Evolutionary conservation across 192 early-diverging fungal genomes (phyloP).

Genomic region (Rhizoclosmatium sp.): DNA sequence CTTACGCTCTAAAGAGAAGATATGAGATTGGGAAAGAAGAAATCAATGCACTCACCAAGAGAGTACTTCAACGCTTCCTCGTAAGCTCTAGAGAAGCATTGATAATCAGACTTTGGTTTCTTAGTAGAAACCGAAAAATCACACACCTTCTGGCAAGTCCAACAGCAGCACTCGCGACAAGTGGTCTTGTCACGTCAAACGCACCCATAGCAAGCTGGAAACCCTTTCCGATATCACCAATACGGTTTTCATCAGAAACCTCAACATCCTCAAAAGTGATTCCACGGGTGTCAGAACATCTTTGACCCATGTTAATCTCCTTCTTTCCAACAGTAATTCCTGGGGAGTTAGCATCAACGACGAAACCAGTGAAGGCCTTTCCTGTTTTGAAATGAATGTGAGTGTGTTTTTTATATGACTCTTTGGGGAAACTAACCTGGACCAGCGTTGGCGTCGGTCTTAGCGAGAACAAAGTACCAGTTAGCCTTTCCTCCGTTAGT

Average conservation of each 20-base stretch:
- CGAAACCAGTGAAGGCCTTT: slow-evolving; percentile 94
- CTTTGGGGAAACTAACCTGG: slow-evolving; percentile 52
- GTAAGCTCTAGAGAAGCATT: slow-evolving; percentile 67
- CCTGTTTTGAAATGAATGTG: slow-evolving; percentile 28
- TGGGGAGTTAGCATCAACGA: slow-evolving; percentile 88
- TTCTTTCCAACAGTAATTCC: slow-evolving; percentile 94
- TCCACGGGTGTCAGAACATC: slow-evolving; percentile 90
- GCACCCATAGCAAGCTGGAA: slow-evolving; percentile 98
- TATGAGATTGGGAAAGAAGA: slow-evolving; percentile 14
- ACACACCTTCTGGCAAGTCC: slow-evolving; percentile 78
- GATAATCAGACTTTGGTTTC: neutral
- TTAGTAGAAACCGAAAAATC: neutral
- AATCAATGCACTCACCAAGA: slow-evolving; percentile 36
- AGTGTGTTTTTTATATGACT: neutral
- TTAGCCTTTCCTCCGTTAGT: slow-evolving; percentile 96
- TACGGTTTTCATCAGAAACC: slow-evolving; percentile 80
- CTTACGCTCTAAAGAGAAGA: slow-evolving; percentile 76
- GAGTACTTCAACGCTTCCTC: slow-evolving; percentile 91
- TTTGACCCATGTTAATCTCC: slow-evolving; percentile 98
- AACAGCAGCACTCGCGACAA: slow-evolving; percentile 87
- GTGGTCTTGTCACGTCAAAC: slow-evolving; percentile 92
- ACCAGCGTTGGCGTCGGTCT: slow-evolving; percentile 79
- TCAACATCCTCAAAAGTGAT: slow-evolving; percentile 88
- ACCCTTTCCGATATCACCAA: slow-evolving; percentile 87
- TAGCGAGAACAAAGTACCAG: slow-evolving; percentile 96